phyloP scores from a whole-genome alignment of 176 grass and related monocot genomes.

The Triticum turgidum region DNA sequence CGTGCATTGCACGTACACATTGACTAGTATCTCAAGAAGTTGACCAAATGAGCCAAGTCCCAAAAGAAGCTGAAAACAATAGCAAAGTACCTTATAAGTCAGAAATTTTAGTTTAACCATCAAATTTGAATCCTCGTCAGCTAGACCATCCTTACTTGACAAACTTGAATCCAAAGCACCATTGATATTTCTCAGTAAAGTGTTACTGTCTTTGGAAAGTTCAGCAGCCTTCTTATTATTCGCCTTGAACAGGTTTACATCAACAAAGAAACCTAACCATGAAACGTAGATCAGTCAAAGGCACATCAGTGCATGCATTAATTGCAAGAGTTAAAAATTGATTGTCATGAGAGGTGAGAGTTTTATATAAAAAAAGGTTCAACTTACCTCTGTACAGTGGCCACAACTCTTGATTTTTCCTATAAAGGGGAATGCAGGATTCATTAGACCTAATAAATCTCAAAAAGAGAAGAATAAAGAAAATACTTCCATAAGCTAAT shows the following conservation, averaged over 20 bases:
- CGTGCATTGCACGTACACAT: too few relatives aligned
- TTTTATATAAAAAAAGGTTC: slow-evolving; percentile 10
- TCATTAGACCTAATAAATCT: slow-evolving; percentile 15
- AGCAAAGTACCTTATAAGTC: slow-evolving; percentile 79
- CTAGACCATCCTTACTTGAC: slow-evolving; percentile 54
- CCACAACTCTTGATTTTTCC: slow-evolving; percentile 92
- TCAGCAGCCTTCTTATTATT: slow-evolving; percentile 73
- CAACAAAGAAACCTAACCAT: slow-evolving; percentile 89
- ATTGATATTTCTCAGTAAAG: slow-evolving; percentile 68
- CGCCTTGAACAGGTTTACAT: slow-evolving; percentile 88
- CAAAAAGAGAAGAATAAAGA: slow-evolving; percentile 6
- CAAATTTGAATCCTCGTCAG: slow-evolving; percentile 87
- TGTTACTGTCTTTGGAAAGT: slow-evolving; percentile 59
- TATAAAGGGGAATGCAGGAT: slow-evolving; percentile 30
- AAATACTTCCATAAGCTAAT: slow-evolving; percentile 27
- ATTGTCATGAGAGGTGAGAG: background rate
- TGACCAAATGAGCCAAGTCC: background rate
- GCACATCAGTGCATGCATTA: slow-evolving; percentile 13
- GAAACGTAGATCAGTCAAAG: slow-evolving; percentile 32
- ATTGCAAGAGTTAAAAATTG: slow-evolving; percentile 9
- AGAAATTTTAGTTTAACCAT: slow-evolving; percentile 99
- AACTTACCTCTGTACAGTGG: slow-evolving; percentile 92
- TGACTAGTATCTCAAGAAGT: background rate
- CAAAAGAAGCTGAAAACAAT: slow-evolving; percentile 23
- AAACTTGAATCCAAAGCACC: slow-evolving; percentile 52